phyloP scores from a whole-genome alignment of 140 eudicot genomes.

The Cichorium intybus region DNA sequence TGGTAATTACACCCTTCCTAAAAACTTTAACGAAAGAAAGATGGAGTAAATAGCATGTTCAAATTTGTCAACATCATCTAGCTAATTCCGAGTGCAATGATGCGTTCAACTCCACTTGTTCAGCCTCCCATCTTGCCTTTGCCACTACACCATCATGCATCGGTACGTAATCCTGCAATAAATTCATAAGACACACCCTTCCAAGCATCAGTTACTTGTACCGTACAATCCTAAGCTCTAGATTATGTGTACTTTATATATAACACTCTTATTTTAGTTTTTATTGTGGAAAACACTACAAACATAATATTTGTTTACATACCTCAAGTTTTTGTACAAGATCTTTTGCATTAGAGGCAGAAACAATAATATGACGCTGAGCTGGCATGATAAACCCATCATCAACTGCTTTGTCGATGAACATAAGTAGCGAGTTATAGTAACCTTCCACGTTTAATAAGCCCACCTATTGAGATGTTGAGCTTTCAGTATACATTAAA shows the following conservation, averaged over 20 bases:
- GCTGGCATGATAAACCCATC: conserved; percentile 87
- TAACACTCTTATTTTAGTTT: neutral
- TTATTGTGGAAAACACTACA: neutral
- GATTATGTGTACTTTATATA: neutral
- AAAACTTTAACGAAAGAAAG: neutral
- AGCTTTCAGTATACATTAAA: neutral
- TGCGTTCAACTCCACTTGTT: conserved; percentile 56
- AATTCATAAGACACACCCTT: conserved; percentile 13
- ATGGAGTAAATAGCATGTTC: neutral
- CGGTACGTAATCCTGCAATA: conserved; percentile 50
- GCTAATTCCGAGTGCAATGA: conserved; percentile 40
- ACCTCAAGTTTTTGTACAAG: conserved; percentile 90
- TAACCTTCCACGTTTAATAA: conserved; percentile 83
- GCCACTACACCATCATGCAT: conserved; percentile 58
- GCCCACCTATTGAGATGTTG: conserved; percentile 53
- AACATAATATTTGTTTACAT: neutral
- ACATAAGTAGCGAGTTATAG: conserved; percentile 58
- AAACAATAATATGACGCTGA: conserved; percentile 73
- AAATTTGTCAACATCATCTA: conserved; percentile 26
- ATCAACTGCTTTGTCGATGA: conserved; percentile 90
- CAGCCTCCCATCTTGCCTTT: conserved; percentile 50
- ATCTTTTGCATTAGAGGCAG: conserved; percentile 68
- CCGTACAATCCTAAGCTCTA: neutral
- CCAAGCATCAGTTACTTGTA: neutral
- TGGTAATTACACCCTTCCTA: conserved; percentile 6